Percentiles rank a stretch among this genome's conserved stretches.
Evolutionary conservation across 306 rosid genomes (phyloP).

Genomic region (Lathyrus aphaca): DNA sequence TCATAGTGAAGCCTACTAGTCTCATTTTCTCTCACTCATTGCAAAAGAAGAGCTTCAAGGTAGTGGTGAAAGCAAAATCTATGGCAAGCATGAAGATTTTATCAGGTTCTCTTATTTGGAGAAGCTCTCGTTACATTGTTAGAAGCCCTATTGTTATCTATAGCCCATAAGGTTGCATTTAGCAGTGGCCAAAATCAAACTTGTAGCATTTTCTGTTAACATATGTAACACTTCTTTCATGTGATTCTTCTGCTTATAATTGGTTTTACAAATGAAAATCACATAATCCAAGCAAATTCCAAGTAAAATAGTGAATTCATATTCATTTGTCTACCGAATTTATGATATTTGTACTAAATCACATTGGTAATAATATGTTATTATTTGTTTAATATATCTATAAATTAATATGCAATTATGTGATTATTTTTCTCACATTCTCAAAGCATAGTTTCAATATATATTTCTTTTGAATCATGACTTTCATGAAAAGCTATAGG

Average conservation of each 20-base stretch:
- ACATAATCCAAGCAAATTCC: no score
- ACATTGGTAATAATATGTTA: no score
- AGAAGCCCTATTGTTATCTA: constrained; percentile 80
- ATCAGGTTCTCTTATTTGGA: constrained; percentile 73
- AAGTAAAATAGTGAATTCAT: no score
- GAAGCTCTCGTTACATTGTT: constrained; percentile 51
- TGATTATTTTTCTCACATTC: no score
- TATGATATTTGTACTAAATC: no score
- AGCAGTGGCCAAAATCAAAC: constrained; percentile 5
- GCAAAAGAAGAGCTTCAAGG: constrained; percentile 72
- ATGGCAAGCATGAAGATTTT: constrained; percentile 46
- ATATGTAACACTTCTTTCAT: neutral
- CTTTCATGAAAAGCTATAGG: no score
- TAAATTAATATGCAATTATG: no score
- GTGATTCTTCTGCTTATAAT: constrained; percentile 22
- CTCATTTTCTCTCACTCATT: constrained; percentile 50
- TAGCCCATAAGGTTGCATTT: constrained; percentile 34
- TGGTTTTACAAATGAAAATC: no score
- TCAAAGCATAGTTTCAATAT: no score
- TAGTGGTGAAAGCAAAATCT: constrained; percentile 67
- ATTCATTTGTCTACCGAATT: no score
- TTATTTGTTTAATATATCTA: no score
- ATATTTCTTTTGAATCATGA: no score
- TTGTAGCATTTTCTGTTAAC: neutral
- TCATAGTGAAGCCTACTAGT: constrained; percentile 56